Evolutionary conservation across 306 rosid genomes (phyloP).

Genomic region (Vicia faba): DNA sequence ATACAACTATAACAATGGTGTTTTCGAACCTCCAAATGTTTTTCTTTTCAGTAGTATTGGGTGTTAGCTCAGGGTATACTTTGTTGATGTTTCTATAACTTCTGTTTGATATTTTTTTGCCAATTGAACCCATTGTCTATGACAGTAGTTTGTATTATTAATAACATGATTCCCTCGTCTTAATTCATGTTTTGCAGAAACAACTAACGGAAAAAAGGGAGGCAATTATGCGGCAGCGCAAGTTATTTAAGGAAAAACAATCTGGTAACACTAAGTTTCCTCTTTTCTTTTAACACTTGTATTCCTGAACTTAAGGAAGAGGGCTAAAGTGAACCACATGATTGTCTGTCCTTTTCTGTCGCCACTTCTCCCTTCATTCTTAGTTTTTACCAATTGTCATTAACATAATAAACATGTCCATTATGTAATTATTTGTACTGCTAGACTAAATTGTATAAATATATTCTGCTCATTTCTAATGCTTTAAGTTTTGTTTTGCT

Average conservation of each 20-base stretch:
- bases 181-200: slow-evolving; percentile 51
- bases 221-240: slow-evolving; percentile 91
- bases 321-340: slow-evolving; percentile 2
- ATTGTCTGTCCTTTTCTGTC: neutral
- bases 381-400: slow-evolving; percentile 26
- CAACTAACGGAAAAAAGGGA: slow-evolving; percentile 90
- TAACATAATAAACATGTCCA: neutral
- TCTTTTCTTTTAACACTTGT: slow-evolving; percentile 26
- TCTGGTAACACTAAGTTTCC: slow-evolving; percentile 54
- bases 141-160: neutral
- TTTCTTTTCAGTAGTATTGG: slow-evolving; percentile 26
- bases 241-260: slow-evolving; percentile 85
- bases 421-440: slow-evolving; percentile 7
- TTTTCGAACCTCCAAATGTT: slow-evolving; percentile 18
- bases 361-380: neutral
- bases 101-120: slow-evolving; percentile 19
- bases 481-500: slow-evolving; percentile 23
- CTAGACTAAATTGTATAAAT: slow-evolving; percentile 20
- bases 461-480: slow-evolving; percentile 29
- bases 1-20: slow-evolving; percentile 4
- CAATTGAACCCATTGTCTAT: slow-evolving; percentile 25
- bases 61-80: slow-evolving; percentile 17
- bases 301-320: slow-evolving; percentile 9
- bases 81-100: slow-evolving; percentile 1
- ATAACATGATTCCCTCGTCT: slow-evolving; percentile 18